A percentile compares a stretch with the other conserved stretches of the same genome.
These are phyloP conservation scores for apple (Malus domestica) DNA, from an alignment of 306 rosid species.

Conservation along the genomic window ASM211411v1 NC_041801.1:9773501-9774000, in stretches of 20 bases:
- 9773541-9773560: not conserved
- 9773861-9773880: not conserved
- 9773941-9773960: no score
- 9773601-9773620: no score
- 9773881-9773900: no score
- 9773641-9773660: no score
- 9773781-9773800: not conserved
- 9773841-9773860: not conserved
- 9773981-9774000: not conserved
- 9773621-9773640: no score
- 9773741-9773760: not conserved
- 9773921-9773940: not conserved
- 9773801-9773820: not conserved
- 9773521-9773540: not conserved
- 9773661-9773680: no score
- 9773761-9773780: not conserved
- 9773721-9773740: no score
- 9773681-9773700: not conserved
- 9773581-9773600: no score
- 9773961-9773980: not conserved
- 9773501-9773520: not conserved
- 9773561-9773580: not conserved
- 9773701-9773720: no score
- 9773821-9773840: no score
- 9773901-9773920: no score